These are phyloP conservation scores for Penstemon newberryi DNA, from an alignment of 257 asterid genomes.

Conservation along the genomic window DNA sequence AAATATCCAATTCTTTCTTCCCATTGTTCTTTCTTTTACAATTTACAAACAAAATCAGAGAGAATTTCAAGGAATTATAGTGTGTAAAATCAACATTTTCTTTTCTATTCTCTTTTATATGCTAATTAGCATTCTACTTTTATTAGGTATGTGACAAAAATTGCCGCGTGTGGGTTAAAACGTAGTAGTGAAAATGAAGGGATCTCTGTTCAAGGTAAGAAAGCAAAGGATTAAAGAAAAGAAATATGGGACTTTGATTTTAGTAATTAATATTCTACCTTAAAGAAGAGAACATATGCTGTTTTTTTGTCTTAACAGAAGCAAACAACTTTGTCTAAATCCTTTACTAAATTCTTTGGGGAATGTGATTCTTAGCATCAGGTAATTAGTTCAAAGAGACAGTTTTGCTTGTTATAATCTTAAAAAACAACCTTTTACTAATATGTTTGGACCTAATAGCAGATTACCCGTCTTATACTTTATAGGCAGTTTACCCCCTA, in stretches of 20 bases:
- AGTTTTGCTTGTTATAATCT: too few species aligned
- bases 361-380: conserved; percentile 11
- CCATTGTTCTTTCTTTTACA: conserved; percentile 40
- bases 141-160: conserved; percentile 35
- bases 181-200: conserved; percentile 40
- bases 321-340: conserved; percentile 29
- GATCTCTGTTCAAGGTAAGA: conserved; percentile 46
- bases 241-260: conserved; percentile 21
- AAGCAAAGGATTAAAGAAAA: conserved; percentile 26
- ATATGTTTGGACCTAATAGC: too few species aligned
- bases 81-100: conserved; percentile 36
- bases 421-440: too few species aligned
- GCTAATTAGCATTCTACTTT: conserved; percentile 31
- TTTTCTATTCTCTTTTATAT: conserved; percentile 26
- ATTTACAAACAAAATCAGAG: conserved; percentile 25
- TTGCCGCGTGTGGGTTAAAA: conserved; percentile 16
- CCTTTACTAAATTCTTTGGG: not conserved
- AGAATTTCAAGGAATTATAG: conserved; percentile 33
- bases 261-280: conserved; percentile 21
- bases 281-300: conserved; percentile 40
- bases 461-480: too few species aligned
- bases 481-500: not conserved
- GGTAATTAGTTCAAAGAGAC: not conserved
- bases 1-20: conserved; percentile 35
- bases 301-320: conserved; percentile 44